Conservation (phyloP, 495 filamentous ascomycete genomes). For the Neurospora sp. region DNA sequence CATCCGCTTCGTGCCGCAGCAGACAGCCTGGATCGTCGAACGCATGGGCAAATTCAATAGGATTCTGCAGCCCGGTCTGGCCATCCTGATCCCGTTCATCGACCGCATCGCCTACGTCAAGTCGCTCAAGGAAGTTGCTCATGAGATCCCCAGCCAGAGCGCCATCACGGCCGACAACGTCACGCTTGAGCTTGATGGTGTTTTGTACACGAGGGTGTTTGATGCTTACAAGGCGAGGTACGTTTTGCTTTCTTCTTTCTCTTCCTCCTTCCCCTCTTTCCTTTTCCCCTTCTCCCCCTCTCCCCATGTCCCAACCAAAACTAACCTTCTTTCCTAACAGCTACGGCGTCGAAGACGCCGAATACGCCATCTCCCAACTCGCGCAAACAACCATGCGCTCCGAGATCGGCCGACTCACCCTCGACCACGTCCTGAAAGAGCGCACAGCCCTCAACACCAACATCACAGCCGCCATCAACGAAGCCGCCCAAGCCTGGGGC, state of each 20-base stretch:
- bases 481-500: conserved; percentile 93
- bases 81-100: conserved; percentile 80
- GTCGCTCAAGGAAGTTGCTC: conserved; percentile 87
- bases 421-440: conserved; percentile 97
- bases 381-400: conserved; percentile 98
- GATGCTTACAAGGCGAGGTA: conserved; percentile 96
- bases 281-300: background rate
- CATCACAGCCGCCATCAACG: conserved; percentile 96
- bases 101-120: conserved; percentile 98
- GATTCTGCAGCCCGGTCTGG: conserved; percentile 83
- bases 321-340: conserved; percentile 33
- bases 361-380: conserved; percentile 96
- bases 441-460: conserved; percentile 91
- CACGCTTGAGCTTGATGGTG: conserved; percentile 88
- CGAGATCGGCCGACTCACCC: conserved; percentile 90
- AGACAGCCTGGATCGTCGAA: conserved; percentile 99
- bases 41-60: conserved; percentile 95
- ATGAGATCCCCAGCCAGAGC: conserved; percentile 89
- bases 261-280: background rate
- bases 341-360: conserved; percentile 96
- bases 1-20: conserved; percentile 94
- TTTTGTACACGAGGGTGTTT: conserved; percentile 89
- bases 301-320: background rate
- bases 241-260: conserved; percentile 4
- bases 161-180: conserved; percentile 99